Evolutionary conservation across 73 alveolate species (phyloP).

Genomic region (Stentor roeselii): DNA sequence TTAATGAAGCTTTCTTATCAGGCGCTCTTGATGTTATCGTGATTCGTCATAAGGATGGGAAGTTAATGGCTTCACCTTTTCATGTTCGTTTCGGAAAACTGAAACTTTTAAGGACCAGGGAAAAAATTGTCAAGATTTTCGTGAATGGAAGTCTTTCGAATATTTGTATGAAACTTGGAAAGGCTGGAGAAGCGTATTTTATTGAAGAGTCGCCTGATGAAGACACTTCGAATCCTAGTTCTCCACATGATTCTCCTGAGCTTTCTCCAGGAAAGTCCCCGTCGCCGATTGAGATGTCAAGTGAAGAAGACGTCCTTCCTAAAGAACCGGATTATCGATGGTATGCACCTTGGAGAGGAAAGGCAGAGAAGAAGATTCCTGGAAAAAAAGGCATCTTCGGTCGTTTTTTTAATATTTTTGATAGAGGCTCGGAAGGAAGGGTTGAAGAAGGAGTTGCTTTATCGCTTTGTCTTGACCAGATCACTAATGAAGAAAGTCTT

Average conservation of each 20-base stretch:
- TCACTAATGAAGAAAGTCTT: not conserved
- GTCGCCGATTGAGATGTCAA: not conserved
- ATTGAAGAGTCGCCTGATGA: slow-evolving; percentile 24
- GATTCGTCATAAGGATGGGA: slow-evolving; percentile 79
- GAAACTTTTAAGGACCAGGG: slow-evolving; percentile 72
- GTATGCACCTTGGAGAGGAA: not conserved
- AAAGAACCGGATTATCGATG: not conserved
- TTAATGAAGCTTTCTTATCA: slow-evolving; percentile 29
- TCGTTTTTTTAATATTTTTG: too few relatives aligned
- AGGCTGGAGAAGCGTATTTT: slow-evolving; percentile 93
- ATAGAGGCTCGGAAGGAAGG: not conserved
- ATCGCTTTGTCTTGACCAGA: not conserved
- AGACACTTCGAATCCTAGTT: not conserved
- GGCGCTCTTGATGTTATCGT: slow-evolving; percentile 96
- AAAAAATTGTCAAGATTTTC: slow-evolving; percentile 66
- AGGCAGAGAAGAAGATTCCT: not conserved
- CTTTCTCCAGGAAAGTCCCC: slow-evolving; percentile 14
- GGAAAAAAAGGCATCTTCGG: not conserved
- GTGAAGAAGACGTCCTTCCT: not conserved
- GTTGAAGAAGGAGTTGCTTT: not conserved
- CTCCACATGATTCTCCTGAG: slow-evolving; percentile 7
- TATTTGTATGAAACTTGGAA: slow-evolving; percentile 77
- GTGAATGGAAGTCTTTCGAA: slow-evolving; percentile 77
- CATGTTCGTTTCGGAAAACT: slow-evolving; percentile 92
- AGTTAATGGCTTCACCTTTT: slow-evolving; percentile 79